Conservation (phyloP, 108 stramenopile genomes). For the Parmales sp. region DNA sequence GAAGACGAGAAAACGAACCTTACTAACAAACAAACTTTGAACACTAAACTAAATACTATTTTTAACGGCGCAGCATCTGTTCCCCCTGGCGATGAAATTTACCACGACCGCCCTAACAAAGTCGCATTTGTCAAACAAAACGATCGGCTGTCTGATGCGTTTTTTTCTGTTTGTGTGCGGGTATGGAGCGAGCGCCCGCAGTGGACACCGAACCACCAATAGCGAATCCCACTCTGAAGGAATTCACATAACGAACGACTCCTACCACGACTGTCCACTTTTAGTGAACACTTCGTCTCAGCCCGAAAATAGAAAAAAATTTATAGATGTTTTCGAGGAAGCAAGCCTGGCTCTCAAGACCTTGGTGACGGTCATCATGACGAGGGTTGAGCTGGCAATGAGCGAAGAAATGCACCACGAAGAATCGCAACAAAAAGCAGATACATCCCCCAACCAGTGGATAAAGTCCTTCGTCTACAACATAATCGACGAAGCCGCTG, state of each 20-base stretch:
- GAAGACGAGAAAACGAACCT: constrained; percentile 61
- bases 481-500: too few species aligned
- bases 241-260: constrained; percentile 4
- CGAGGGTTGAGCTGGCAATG: constrained; percentile 61
- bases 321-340: not conserved
- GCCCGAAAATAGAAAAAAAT: constrained; percentile 1
- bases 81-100: too few species aligned
- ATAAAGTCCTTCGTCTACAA: too few species aligned
- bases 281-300: constrained; percentile 2
- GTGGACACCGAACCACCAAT: not conserved
- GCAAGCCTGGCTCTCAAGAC: not conserved
- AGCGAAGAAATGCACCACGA: too few species aligned
- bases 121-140: constrained; percentile 58
- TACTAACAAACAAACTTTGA: constrained; percentile 67
- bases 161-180: constrained; percentile 73
- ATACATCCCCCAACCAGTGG: too few species aligned
- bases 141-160: constrained; percentile 59
- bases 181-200: constrained; percentile 61
- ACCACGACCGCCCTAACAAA: too few species aligned
- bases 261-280: constrained; percentile 8
- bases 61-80: too few species aligned
- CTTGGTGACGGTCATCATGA: constrained; percentile 20
- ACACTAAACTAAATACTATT: constrained; percentile 45
- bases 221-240: constrained; percentile 7
- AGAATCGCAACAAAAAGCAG: too few species aligned